Base-by-base conservation (phyloP, 2,329 filamentous ascomycete species). In the Monosporascus cannonballus region DNA sequence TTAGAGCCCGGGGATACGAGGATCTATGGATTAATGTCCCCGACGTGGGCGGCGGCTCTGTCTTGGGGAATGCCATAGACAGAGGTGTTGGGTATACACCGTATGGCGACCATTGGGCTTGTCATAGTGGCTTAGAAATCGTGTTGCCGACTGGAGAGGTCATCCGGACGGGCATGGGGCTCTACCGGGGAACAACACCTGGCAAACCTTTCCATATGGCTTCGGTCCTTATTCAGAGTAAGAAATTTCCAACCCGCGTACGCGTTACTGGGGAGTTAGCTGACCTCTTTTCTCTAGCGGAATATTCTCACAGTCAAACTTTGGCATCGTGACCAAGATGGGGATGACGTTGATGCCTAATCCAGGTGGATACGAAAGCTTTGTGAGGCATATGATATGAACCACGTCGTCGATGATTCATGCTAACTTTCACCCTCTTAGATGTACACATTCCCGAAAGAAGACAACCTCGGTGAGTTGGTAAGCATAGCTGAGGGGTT, bases 271-370 rank as follows among this genome's bases (percentile, higher is more conserved):
- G 55, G 24, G 27, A 25, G 25, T 2, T 15, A 18, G 11, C 41
- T 52, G 20, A 45, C 9, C n/a, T 18, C 7, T 30, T 25, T 30
- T 17, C 7, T 30, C 20, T 34, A 68, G 66, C 57, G 73, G 73
- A 2, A 70, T 79, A 1, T 80, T 79, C 57, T 70, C 73, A 0
- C 76, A 79, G 56, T 75, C 71, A 1, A 78, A 78, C 49, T 71
- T 76, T 9, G 76, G 76, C 11, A 73, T 80, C 24, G 76, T 78
- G 2, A 76, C 75, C 3, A 79, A 79, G 63, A 77, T 80, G 68
- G 77, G 77, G 0, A 71, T 80, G 57, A 64, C 64, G 65, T 67
- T 82, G 36, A 80, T 81, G 78, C 73, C 74, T 1, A 77, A 78
- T 46, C 76, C 76, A 0, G 75, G 72, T 9, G 76, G 74, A 1